These are phyloP conservation scores for Volvox africanus DNA, from an alignment of 139 green algal genomes.

Conservation along the genomic window DNA sequence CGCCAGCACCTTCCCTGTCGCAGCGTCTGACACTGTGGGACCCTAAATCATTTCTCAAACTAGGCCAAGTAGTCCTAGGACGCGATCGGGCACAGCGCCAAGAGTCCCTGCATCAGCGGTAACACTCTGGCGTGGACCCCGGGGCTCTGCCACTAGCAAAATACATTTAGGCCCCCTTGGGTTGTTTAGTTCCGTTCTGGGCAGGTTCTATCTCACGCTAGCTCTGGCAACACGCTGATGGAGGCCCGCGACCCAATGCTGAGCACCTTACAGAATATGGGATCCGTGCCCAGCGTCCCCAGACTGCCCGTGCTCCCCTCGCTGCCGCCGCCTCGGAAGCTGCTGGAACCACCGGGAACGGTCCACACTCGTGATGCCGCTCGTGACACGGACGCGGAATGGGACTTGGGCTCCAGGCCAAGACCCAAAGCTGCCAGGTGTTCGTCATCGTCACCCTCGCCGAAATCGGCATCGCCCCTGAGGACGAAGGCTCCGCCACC, in stretches of 20 bases:
- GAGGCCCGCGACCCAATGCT: conserved; percentile 28
- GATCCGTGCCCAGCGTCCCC: not conserved
- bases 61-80: too few relatives aligned
- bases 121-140: too few relatives aligned
- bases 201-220: not conserved
- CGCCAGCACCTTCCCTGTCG: too few relatives aligned
- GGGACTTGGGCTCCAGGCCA: not conserved
- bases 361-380: not conserved
- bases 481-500: not conserved
- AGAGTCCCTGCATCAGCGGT: too few relatives aligned
- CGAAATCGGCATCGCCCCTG: not conserved
- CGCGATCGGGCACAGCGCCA: too few relatives aligned
- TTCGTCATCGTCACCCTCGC: not conserved
- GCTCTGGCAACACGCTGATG: conserved; percentile 25
- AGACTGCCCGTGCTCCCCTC: not conserved
- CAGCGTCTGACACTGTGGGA: too few relatives aligned
- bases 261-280: not conserved
- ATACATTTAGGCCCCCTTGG: too few relatives aligned
- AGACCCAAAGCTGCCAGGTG: conserved; percentile 23
- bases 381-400: not conserved
- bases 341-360: not conserved
- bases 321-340: not conserved
- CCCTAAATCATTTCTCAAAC: too few relatives aligned
- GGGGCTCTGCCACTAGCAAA: too few relatives aligned
- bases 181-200: too few relatives aligned